Evolutionary conservation across 352 stramenopile species (phyloP).

Genomic region (Globisporangium parvum): DNA sequence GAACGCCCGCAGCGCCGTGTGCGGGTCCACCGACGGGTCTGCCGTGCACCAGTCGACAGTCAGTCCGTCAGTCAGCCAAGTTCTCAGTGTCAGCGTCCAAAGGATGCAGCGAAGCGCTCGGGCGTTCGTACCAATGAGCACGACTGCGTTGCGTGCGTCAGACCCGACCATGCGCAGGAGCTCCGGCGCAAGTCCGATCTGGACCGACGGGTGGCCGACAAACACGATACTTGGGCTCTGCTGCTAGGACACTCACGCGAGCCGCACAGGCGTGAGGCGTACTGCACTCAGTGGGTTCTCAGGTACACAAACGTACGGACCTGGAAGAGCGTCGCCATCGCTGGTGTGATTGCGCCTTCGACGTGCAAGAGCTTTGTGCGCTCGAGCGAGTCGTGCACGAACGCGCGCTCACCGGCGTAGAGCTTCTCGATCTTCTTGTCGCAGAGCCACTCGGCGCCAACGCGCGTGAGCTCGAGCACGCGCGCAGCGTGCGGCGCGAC

Average conservation of each 20-base stretch:
- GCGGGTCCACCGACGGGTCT: constrained; percentile 58
- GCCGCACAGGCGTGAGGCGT: neutral
- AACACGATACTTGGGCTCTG: constrained; percentile 76
- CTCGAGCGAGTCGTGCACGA: constrained; percentile 49
- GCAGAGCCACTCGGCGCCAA: constrained; percentile 73
- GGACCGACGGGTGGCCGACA: constrained; percentile 57
- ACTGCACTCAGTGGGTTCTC: neutral
- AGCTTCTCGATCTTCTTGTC: constrained; percentile 81
- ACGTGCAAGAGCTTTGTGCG: constrained; percentile 50
- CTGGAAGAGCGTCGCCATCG: constrained; percentile 47
- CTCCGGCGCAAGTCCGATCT: constrained; percentile 42
- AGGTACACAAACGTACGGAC: constrained; percentile 16
- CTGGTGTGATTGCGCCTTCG: constrained; percentile 31
- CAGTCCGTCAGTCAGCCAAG: neutral
- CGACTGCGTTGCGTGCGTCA: constrained; percentile 57
- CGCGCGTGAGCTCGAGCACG: constrained; percentile 38
- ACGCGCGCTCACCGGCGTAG: constrained; percentile 64
- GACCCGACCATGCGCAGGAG: constrained; percentile 52
- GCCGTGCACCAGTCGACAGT: constrained; percentile 1
- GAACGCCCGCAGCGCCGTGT: constrained; percentile 48
- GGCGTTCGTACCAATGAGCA: constrained; percentile 47
- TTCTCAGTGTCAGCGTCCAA: neutral
- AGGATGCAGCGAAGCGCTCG: neutral
- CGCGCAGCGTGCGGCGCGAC: constrained; percentile 46
- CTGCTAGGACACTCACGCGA: neutral